Base-by-base conservation (phyloP, 2,329 filamentous ascomycete species). In the Cryphonectria radicalis region DNA sequence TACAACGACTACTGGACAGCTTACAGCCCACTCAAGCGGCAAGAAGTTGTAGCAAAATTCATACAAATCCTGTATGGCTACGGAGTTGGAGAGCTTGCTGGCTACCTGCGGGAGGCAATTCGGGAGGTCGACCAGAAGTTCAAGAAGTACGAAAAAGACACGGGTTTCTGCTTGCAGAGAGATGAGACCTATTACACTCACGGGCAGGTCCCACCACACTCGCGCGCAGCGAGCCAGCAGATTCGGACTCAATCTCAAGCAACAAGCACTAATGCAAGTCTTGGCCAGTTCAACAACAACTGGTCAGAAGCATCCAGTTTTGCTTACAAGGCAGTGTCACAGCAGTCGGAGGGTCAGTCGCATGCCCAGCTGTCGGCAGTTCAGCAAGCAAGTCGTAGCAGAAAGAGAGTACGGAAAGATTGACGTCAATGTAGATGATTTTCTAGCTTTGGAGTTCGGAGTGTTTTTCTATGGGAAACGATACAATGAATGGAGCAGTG, bases 21-120 rank as follows among this genome's bases (percentile, higher is more conserved):
- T 8, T 10, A n/a, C 8, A 62, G 59, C 40, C 43, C 19, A 67
- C 14, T 10, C 32, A 22, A 57, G 37, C 59, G 62, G 40, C 37
- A 70, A 6, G 50, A 57, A 7, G 42, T 70, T 19, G 59, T 67
- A 4, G 64, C 10, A 19, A 19, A 25, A 10, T 67, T 70, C 42
- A n/a, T 62, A 32, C 43, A 70, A 22, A 57, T 67, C 57, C 59
- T 70, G 35, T 65, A 67, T 19, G 64, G 65, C n/a, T 63, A 67
- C n/a, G 67, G 67, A 17, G 62, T 68, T 62, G 60, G 43, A 25
- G 32, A 68, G 35, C 67, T 68, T 19, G 35, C 57, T 32, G 43
- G 43, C 13, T 14, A 63, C 42, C 14, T 68, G n/a, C 59, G 50
- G 25, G 25, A 57, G 22, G 67, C 67, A 32, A 62, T 62, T n/a